phyloP scores from a whole-genome alignment of 2,329 filamentous ascomycete genomes.

The Aspergillus versicolor region DNA sequence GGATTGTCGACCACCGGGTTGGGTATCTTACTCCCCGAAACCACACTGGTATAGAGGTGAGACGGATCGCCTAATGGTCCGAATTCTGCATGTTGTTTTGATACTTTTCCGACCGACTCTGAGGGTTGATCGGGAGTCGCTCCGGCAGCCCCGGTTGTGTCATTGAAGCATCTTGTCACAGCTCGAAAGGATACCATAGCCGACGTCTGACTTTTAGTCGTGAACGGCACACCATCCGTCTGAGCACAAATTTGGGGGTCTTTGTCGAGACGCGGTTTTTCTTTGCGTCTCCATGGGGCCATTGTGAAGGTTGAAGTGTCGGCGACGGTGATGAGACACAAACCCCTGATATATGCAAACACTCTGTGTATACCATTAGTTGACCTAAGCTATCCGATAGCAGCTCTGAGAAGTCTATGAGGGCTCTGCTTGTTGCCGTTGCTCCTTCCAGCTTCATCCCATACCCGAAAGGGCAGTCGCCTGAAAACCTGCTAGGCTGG shows the following conservation, averaged over 20 bases:
- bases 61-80: conserved; percentile 73
- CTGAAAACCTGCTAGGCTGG: too few relatives aligned
- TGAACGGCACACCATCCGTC: not conserved
- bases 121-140: not conserved
- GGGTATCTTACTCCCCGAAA: conserved; percentile 72
- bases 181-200: conserved; percentile 19
- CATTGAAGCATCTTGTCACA: conserved; percentile 15
- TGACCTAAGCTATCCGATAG: too few relatives aligned
- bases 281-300: conserved; percentile 25
- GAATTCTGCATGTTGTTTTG: conserved; percentile 80
- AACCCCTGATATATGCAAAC: too few relatives aligned
- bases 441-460: too few relatives aligned
- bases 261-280: conserved; percentile 13
- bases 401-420: too few relatives aligned
- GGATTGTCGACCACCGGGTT: conserved; percentile 87
- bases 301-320: conserved; percentile 8
- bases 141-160: conserved; percentile 1
- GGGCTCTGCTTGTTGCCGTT: too few relatives aligned
- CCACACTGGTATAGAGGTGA: conserved; percentile 82
- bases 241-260: conserved; percentile 7
- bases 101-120: conserved; percentile 69
- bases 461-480: too few relatives aligned
- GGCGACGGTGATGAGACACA: not conserved
- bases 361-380: too few relatives aligned
- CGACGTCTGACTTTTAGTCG: conserved; percentile 4